Percentiles rank a stretch among this genome's conserved stretches.
These are phyloP conservation scores for Podospora conica DNA, from an alignment of 495 filamentous ascomycete species.

Conservation along the genomic window DNA sequence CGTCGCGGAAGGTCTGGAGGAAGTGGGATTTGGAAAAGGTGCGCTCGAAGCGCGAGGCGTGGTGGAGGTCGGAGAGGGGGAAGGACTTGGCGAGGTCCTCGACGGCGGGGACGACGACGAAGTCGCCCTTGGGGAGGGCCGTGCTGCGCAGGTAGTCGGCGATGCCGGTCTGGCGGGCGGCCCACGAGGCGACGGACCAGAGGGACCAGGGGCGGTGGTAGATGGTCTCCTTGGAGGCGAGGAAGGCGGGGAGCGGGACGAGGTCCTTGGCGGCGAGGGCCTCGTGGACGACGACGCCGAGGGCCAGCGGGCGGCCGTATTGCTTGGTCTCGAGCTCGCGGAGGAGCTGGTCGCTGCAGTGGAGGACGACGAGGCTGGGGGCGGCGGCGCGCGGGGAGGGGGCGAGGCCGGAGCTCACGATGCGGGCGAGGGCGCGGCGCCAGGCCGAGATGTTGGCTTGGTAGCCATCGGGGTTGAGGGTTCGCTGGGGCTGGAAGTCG, in stretches of 20 bases:
- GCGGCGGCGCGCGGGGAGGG: conserved; percentile 40
- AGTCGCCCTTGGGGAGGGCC: conserved; percentile 45
- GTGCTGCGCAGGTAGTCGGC: conserved; percentile 39
- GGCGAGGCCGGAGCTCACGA: conserved; percentile 54
- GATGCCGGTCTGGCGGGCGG: conserved; percentile 61
- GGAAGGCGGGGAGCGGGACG: conserved; percentile 60
- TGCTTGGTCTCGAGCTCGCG: conserved; percentile 67
- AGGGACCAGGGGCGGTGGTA: conserved; percentile 48
- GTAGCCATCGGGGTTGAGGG: conserved; percentile 87
- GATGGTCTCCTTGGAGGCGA: conserved; percentile 54
- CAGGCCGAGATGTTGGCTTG: conserved; percentile 78
- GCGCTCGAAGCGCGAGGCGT: conserved; percentile 49
- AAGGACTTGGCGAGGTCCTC: conserved; percentile 47
- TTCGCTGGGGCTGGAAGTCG: conserved; percentile 73
- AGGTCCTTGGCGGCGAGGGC: conserved; percentile 61
- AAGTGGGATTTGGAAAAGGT: conserved; percentile 64
- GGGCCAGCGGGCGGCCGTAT: conserved; percentile 76
- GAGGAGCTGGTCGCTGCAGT: conserved; percentile 61
- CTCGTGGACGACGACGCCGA: conserved; percentile 75
- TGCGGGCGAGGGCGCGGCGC: conserved; percentile 64
- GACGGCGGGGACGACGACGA: conserved; percentile 55
- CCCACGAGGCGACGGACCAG: conserved; percentile 66
- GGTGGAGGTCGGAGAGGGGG: conserved; percentile 39
- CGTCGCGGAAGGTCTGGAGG: conserved; percentile 47
- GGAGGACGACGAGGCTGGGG: conserved; percentile 54